Base-by-base conservation (phyloP, 2,329 filamentous ascomycete genomes). In the Monilinia vaccinii-corymbosi region DNA sequence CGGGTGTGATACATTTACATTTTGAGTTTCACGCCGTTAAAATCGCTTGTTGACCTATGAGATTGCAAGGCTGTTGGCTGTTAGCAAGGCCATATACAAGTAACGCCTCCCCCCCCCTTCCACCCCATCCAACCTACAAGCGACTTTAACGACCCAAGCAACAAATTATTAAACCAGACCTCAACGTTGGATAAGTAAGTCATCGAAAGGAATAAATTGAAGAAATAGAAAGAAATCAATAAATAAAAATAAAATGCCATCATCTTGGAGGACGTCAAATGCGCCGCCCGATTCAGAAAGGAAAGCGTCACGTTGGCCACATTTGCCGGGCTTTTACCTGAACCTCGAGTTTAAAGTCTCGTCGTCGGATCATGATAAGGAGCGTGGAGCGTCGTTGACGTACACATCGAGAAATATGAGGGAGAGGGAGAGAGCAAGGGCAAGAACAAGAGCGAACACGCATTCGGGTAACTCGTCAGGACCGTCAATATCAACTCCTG, bases 291-390 rank as follows among this genome's bases (percentile, higher is more conserved):
- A 60, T 44, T 18, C 51, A 47, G 40, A 52, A 2, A 42, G 16
- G 38, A 46, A 40, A 23, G 21, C 32, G n/a, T 55, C 40, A 23
- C 42, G 49, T 31, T 60, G 57, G 57, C 18, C 32, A 18, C 7
- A 40, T 31, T 10, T 50, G 31, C 69, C 68, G 14, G 69, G 65
- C 40, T 64, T 70, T 23, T 68, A 64, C 56, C 61, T 70, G 10
- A 68, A 67, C 48, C 58, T 71, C 13, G 68, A 70, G 45, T 65
- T 70, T 34, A 68, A 68, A 18, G 60, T 71, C n/a, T 66, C 69
- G 5, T 64, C 67, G 40, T 65, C 66, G 9, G 60, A 64, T 14
- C 56, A 61, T 14, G 60, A 68, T 46, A 59, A 61, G 46, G 60
- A 64, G 44, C 66, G 68, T 53, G 67, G 59, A n/a, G 65, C 64